These are phyloP conservation scores for Panicum hallii DNA, from an alignment of 202 grass and related monocot genomes.

Conservation along the genomic window DNA sequence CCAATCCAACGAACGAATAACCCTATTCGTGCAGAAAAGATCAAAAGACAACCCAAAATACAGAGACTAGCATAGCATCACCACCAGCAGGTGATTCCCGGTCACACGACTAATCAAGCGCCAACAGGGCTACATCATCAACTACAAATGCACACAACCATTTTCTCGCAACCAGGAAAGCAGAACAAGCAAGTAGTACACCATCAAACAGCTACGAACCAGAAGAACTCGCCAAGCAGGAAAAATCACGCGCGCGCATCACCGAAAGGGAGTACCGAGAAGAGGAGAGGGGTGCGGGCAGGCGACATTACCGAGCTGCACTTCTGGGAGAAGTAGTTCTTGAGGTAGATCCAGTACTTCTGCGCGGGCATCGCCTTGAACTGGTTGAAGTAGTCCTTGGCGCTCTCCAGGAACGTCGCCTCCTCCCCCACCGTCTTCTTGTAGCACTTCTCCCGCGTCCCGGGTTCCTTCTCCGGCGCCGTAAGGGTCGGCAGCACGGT, in stretches of 20 bases:
- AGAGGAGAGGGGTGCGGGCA: not conserved
- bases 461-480: not conserved
- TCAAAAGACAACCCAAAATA: not conserved
- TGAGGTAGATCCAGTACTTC: conserved; percentile 80
- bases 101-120: not conserved
- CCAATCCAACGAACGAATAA: not conserved
- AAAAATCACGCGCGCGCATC: not conserved
- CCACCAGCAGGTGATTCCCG: not conserved
- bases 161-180: not conserved
- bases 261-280: too few relatives aligned
- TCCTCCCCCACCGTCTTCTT: conserved; percentile 63
- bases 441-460: conserved; percentile 47
- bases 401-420: conserved; percentile 49
- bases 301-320: conserved; percentile 44
- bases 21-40: not conserved
- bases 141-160: not conserved
- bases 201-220: not conserved
- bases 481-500: conserved; percentile 5
- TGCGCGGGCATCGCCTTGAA: conserved; percentile 60
- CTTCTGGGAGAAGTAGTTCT: conserved; percentile 63
- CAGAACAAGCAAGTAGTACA: not conserved
- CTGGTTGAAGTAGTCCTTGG: conserved; percentile 70
- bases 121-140: not conserved
- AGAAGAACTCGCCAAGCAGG: not conserved
- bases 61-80: not conserved